Evolutionary conservation across 768 basidiomycete genomes (phyloP).

Genomic region (Solioccasus polychromus): DNA sequence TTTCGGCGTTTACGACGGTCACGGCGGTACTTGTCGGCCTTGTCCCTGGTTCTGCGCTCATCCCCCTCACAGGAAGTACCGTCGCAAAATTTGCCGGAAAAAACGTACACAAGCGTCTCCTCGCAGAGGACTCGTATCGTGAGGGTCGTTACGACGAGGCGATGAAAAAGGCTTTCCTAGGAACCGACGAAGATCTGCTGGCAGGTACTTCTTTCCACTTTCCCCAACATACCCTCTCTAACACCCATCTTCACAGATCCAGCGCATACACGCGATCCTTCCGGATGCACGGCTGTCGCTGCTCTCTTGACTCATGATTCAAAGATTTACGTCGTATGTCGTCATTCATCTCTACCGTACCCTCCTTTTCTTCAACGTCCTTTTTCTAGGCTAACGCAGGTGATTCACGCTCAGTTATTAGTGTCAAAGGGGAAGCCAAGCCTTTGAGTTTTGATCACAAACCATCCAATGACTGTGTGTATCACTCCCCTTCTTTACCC

Average conservation of each 20-base stretch:
- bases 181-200: constrained; percentile 92
- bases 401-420: constrained; percentile 89
- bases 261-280: constrained; percentile 84
- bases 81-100: constrained; percentile 87
- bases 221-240: neutral
- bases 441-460: constrained; percentile 95
- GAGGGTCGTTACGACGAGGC: constrained; percentile 69
- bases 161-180: constrained; percentile 85
- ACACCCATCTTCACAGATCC: constrained; percentile 54
- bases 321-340: constrained; percentile 75
- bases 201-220: constrained; percentile 51
- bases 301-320: constrained; percentile 75
- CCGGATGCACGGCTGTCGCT: constrained; percentile 94
- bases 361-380: constrained; percentile 1
- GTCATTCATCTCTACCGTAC: constrained; percentile 1
- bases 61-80: constrained; percentile 54
- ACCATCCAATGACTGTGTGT: constrained; percentile 79
- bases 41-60: neutral
- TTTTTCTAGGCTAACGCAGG: constrained; percentile 87
- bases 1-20: constrained; percentile 98
- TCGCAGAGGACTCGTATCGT: constrained; percentile 69
- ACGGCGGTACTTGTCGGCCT: constrained; percentile 67
- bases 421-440: constrained; percentile 81
- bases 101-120: constrained; percentile 75
- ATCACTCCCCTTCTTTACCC: neutral